Evolutionary conservation across 257 asterid genomes (phyloP).

Genomic region (Jacaranda mimosifolia): DNA sequence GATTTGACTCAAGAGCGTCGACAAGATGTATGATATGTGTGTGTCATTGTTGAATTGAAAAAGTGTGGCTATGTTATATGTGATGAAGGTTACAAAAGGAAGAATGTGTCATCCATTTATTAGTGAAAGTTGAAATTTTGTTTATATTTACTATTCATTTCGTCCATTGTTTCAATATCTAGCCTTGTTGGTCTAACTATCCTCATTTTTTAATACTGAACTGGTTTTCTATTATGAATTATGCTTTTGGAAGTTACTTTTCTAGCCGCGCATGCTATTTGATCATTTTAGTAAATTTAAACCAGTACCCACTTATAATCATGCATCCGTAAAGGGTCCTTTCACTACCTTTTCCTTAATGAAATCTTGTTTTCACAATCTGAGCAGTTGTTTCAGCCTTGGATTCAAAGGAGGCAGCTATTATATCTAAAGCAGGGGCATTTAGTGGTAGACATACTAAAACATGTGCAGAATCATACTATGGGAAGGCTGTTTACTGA

Average conservation of each 20-base stretch:
- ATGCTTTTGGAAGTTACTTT: too few relatives aligned
- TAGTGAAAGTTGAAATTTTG: not conserved
- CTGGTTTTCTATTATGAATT: too few relatives aligned
- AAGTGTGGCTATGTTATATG: too few relatives aligned
- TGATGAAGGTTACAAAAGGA: not conserved
- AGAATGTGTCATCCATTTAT: not conserved
- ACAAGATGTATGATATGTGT: not conserved
- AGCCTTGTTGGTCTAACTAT: not conserved
- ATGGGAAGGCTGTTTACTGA: constrained; percentile 39
- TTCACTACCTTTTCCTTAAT: not conserved
- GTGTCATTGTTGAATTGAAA: not conserved
- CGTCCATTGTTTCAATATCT: not conserved
- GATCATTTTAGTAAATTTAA: too few relatives aligned
- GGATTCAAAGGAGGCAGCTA: constrained; percentile 55
- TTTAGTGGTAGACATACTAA: constrained; percentile 51
- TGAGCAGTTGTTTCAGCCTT: constrained; percentile 54
- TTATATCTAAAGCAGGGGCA: constrained; percentile 52
- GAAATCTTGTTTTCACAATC: constrained; percentile 13
- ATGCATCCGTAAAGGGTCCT: not conserved
- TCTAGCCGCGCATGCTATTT: too few relatives aligned
- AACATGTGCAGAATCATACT: constrained; percentile 45
- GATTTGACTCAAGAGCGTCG: not conserved
- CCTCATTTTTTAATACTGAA: too few relatives aligned
- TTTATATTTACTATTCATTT: not conserved
- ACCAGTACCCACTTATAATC: too few relatives aligned